Conservation (phyloP, 2,329 filamentous ascomycete genomes). For the Colletotrichum lupini region DNA sequence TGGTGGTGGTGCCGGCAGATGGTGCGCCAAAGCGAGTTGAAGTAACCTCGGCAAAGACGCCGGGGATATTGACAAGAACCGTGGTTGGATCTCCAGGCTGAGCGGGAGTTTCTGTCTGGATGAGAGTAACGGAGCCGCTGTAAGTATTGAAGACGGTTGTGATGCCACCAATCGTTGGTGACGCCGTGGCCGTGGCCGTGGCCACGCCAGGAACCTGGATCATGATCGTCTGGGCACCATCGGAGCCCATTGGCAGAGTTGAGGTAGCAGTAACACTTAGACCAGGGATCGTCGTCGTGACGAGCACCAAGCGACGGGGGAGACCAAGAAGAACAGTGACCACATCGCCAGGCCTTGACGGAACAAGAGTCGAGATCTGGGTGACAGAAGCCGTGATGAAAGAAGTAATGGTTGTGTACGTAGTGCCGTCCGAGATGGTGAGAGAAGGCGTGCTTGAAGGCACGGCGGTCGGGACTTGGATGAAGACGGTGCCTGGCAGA, state of each 20-base stretch:
- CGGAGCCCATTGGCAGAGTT: slow-evolving; percentile 12
- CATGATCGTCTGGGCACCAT: slow-evolving; percentile 19
- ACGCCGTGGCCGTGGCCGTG: background rate
- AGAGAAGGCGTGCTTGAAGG: background rate
- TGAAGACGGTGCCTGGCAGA: slow-evolving; percentile 19
- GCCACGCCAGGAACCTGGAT: background rate
- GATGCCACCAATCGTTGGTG: background rate
- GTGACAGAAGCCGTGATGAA: background rate
- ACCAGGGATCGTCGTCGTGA: background rate
- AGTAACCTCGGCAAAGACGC: background rate
- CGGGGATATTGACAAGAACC: slow-evolving; percentile 23
- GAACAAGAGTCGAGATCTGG: background rate
- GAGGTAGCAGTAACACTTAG: background rate
- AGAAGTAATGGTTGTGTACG: background rate
- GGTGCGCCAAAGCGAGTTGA: slow-evolving; percentile 22
- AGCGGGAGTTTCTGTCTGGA: slow-evolving; percentile 1
- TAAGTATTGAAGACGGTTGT: slow-evolving; percentile 21
- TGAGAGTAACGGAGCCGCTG: slow-evolving; percentile 2
- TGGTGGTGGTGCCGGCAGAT: slow-evolving; percentile 17
- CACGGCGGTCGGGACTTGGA: slow-evolving; percentile 17
- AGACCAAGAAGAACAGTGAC: slow-evolving; percentile 13
- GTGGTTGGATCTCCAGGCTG: slow-evolving; percentile 12
- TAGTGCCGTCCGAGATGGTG: background rate
- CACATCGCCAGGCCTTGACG: background rate
- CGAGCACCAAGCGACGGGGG: background rate